phyloP scores from a whole-genome alignment of 805 yeast genomes.

The Candida vaughaniae region DNA sequence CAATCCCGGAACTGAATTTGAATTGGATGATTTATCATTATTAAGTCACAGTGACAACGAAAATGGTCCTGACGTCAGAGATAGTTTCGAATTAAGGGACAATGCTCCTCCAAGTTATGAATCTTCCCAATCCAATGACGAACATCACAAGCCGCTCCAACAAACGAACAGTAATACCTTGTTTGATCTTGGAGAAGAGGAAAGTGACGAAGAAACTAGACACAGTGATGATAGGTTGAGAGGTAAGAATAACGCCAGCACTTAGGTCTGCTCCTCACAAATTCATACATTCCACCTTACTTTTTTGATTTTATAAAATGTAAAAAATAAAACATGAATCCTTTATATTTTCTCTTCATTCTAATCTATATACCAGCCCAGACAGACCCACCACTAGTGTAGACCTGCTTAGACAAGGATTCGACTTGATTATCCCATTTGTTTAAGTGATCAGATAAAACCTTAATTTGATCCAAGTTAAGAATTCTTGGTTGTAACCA shows the following conservation, averaged over 20 bases:
- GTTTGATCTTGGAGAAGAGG: constrained; percentile 43
- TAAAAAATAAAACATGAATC: neutral
- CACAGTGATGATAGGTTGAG: constrained; percentile 20
- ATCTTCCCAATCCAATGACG: constrained; percentile 10
- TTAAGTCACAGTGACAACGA: constrained; percentile 48
- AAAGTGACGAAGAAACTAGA: constrained; percentile 27
- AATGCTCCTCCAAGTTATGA: constrained; percentile 35
- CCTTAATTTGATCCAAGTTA: constrained; percentile 73
- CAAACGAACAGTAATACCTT: constrained; percentile 28
- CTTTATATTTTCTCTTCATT: neutral
- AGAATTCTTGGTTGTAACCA: constrained; percentile 98
- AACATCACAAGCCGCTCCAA: constrained; percentile 13
- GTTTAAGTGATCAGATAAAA: constrained; percentile 69
- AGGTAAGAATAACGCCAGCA: constrained; percentile 1
- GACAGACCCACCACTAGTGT: constrained; percentile 38
- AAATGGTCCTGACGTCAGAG: constrained; percentile 17
- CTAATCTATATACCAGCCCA: constrained; percentile 34
- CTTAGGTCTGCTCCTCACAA: too few species aligned
- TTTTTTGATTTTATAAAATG: neutral
- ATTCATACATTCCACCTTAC: too few species aligned
- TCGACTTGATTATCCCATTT: constrained; percentile 79
- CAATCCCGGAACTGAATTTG: constrained; percentile 53
- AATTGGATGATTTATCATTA: constrained; percentile 56
- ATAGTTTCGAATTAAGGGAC: constrained; percentile 38
- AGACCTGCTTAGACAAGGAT: constrained; percentile 47